Percentiles rank a stretch among this genome's conserved stretches.
These are phyloP conservation scores for Diplogelasinospora grovesii DNA, from an alignment of 495 filamentous ascomycete species.

Conservation along the genomic window DNA sequence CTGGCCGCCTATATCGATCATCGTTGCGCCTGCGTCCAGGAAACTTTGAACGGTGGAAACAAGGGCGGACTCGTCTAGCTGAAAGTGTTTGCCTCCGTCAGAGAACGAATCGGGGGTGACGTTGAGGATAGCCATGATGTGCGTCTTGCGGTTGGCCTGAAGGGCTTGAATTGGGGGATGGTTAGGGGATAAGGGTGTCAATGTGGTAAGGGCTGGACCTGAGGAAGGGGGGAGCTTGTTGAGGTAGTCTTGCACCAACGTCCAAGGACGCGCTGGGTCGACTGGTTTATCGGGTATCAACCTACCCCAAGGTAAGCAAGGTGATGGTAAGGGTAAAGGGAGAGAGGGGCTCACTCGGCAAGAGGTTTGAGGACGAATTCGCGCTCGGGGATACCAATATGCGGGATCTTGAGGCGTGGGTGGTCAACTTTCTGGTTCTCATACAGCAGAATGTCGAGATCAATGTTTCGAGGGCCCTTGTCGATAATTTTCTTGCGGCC, in stretches of 20 bases:
- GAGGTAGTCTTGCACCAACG: constrained; percentile 52
- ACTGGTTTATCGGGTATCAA: constrained; percentile 57
- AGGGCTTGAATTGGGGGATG: constrained; percentile 58
- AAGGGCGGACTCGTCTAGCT: constrained; percentile 18
- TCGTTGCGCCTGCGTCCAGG: constrained; percentile 62
- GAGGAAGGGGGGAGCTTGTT: constrained; percentile 50
- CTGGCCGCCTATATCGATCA: constrained; percentile 91
- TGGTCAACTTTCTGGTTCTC: constrained; percentile 59
- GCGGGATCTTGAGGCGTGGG: constrained; percentile 73
- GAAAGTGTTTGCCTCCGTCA: constrained; percentile 65
- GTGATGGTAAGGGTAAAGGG: neutral
- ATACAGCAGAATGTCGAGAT: constrained; percentile 90
- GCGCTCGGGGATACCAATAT: constrained; percentile 77
- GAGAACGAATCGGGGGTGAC: constrained; percentile 97
- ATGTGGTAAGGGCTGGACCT: constrained; percentile 52
- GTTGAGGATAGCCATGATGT: constrained; percentile 92
- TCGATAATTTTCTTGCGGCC: constrained; percentile 80
- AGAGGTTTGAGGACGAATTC: constrained; percentile 91
- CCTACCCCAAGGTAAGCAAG: constrained; percentile 28
- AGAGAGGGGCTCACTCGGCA: constrained; percentile 58
- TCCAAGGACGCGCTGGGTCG: constrained; percentile 42
- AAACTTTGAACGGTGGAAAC: constrained; percentile 46
- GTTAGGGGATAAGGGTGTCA: constrained; percentile 57
- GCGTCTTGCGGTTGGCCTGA: constrained; percentile 58
- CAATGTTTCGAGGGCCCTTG: constrained; percentile 89